Percentiles rank a stretch among this genome's conserved stretches.
Evolutionary conservation across 352 stramenopile genomes (phyloP).

Genomic region (Globisporangium emineosum): DNA sequence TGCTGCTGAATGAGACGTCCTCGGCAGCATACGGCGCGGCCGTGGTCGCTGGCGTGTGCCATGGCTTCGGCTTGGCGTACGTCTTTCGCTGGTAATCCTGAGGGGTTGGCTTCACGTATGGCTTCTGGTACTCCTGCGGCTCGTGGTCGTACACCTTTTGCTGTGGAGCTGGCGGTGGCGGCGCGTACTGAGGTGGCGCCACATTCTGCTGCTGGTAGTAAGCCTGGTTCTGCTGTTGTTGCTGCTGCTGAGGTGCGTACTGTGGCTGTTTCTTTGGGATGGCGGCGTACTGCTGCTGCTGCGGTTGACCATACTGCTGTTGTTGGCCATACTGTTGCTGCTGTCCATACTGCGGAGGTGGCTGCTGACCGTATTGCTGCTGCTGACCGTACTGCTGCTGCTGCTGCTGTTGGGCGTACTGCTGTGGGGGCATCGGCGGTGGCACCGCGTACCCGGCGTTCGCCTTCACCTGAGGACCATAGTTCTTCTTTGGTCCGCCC

Average conservation of each 20-base stretch:
- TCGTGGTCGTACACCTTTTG: conserved; percentile 12
- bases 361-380: conserved; percentile 9
- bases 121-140: conserved; percentile 7
- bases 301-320: conserved; percentile 12
- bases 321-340: conserved; percentile 19
- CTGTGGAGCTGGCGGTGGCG: conserved; percentile 9
- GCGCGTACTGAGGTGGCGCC: neutral
- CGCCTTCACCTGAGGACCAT: conserved; percentile 38
- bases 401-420: conserved; percentile 11
- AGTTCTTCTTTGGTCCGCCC: conserved; percentile 22
- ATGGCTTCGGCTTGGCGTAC: conserved; percentile 14
- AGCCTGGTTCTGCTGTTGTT: conserved; percentile 7
- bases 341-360: conserved; percentile 16
- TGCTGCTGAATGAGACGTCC: conserved; percentile 12
- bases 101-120: conserved; percentile 7
- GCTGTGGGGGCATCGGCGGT: conserved; percentile 14
- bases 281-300: conserved; percentile 26
- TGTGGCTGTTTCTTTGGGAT: conserved; percentile 13
- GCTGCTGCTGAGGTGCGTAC: conserved; percentile 13
- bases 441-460: conserved; percentile 30
- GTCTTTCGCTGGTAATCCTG: conserved; percentile 18
- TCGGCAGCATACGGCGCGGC: conserved; percentile 10
- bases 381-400: conserved; percentile 14
- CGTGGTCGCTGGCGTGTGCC: conserved; percentile 3
- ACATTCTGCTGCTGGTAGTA: conserved; percentile 14